Percentiles rank a stretch among this genome's conserved stretches.
Evolutionary conservation across 495 filamentous ascomycete genomes (phyloP).

Genomic region (Delitschia confertaspora): DNA sequence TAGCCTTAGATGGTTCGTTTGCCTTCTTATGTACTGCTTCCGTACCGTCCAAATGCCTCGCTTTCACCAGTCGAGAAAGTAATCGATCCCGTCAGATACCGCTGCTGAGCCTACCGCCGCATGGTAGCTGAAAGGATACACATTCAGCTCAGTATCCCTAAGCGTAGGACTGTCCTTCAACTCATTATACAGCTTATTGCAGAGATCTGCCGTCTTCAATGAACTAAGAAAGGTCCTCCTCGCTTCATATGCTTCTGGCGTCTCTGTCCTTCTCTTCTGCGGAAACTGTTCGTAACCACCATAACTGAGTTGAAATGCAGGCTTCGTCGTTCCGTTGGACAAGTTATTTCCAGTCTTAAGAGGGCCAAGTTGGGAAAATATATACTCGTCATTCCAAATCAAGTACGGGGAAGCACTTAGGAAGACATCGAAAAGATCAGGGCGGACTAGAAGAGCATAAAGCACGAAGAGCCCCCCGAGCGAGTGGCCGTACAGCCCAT

Average conservation of each 20-base stretch:
- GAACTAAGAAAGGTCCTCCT: constrained; percentile 3
- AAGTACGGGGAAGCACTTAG: constrained; percentile 12
- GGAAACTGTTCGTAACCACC: constrained; percentile 13
- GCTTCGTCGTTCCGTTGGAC: not conserved
- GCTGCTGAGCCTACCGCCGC: constrained; percentile 13
- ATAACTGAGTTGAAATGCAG: constrained; percentile 17
- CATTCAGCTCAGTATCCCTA: constrained; percentile 12
- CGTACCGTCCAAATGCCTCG: too few relatives aligned
- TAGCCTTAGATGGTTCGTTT: too few relatives aligned
- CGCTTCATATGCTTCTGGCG: constrained; percentile 4
- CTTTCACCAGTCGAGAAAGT: constrained; percentile 21
- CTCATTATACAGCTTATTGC: constrained; percentile 8
- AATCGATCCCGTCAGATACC: constrained; percentile 17
- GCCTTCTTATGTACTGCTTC: too few relatives aligned
- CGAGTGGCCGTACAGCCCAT: constrained; percentile 18
- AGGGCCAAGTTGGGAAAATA: constrained; percentile 5
- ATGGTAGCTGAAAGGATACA: constrained; percentile 20
- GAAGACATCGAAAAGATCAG: constrained; percentile 18
- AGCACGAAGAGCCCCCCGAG: constrained; percentile 18
- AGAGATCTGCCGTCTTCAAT: constrained; percentile 6
- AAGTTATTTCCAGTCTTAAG: not conserved
- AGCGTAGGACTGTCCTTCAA: constrained; percentile 2
- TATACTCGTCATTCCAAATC: constrained; percentile 16
- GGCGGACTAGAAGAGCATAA: constrained; percentile 8
- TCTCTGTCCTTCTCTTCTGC: constrained; percentile 9